Base-by-base conservation (phyloP, 140 eudicot genomes). In the Cichorium intybus region DNA sequence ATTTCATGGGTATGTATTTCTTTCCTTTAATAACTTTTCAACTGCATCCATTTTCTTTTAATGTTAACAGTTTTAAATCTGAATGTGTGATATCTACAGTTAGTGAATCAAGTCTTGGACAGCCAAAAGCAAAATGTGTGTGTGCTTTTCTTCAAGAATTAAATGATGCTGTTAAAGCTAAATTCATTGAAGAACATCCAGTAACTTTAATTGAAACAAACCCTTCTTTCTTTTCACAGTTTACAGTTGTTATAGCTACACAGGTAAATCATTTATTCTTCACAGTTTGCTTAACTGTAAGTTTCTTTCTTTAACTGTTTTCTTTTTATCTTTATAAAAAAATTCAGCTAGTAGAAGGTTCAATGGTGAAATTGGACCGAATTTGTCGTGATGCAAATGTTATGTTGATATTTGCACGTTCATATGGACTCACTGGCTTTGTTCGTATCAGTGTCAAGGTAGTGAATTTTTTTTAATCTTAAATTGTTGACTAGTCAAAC, bases 381-480 rank as follows among this genome's bases (percentile, higher is more conserved):
- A 92, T 92, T 53, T 92, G 96, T 53, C 88, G 99, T 49, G 89
- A 75, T 35, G 89, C 88, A 69, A 83, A 83, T 81, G 90, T 92
- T 56, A 81, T 73, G 84, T 68, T 85, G 70, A 70, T 92, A 79
- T 77, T 83, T 75, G 99, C 96, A 29, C 96, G 96, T 21, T 92
- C 99, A 31, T 92, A 92, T 81, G 99, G 99, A 49, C 89, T 92
- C 26, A 83, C 84, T 70, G 99, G 99, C 56, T 76, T 92, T 77
- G 96, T 88, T 68, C 87, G 99, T 46, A 77, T 83, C 76, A 92
- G 99, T 62, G 86, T 85, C 67, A 88, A 92, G 95, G 99, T 92
- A 77, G 29, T 1, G 1, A 31, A 31, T 4, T 6, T 31, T 6
- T 0, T 31, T 2, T 5, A 2, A 31, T 31, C 35, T 31, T 2